These are phyloP conservation scores for Chalciporus piperatus DNA, from an alignment of 768 basidiomycete species.

Conservation along the genomic window DNA sequence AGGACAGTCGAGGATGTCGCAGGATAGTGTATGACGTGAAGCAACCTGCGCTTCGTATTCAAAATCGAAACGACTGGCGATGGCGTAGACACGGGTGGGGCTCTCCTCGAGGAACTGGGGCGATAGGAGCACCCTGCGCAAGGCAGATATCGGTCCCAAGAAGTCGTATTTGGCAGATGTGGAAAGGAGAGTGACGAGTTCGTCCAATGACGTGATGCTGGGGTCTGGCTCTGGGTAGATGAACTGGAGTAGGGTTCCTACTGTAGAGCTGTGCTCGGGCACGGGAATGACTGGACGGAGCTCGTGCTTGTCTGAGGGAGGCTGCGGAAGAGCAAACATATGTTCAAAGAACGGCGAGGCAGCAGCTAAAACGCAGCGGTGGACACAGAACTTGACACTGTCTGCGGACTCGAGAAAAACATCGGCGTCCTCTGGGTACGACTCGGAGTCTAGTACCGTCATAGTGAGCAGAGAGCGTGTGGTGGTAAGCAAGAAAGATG, in stretches of 20 bases:
- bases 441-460: constrained; percentile 33
- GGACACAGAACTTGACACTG: constrained; percentile 54
- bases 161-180: constrained; percentile 69
- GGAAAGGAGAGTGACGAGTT: constrained; percentile 47
- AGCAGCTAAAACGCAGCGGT: constrained; percentile 56
- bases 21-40: constrained; percentile 53
- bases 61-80: constrained; percentile 63
- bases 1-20: constrained; percentile 54
- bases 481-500: neutral
- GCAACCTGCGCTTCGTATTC: constrained; percentile 62
- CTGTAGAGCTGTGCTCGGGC: constrained; percentile 43
- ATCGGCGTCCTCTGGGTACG: constrained; percentile 51
- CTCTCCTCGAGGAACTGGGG: constrained; percentile 44
- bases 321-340: constrained; percentile 67
- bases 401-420: constrained; percentile 46
- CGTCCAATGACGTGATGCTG: constrained; percentile 47
- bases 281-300: constrained; percentile 50
- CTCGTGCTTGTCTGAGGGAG: constrained; percentile 25
- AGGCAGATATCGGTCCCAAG: constrained; percentile 38
- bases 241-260: constrained; percentile 54
- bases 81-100: constrained; percentile 66
- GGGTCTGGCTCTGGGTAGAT: constrained; percentile 64
- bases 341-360: constrained; percentile 69
- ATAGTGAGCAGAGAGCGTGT: constrained; percentile 16
- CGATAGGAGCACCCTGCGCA: constrained; percentile 54